Conservation (phyloP, 129 eudicot genomes). For the Chrysanthemum makinoi region DNA sequence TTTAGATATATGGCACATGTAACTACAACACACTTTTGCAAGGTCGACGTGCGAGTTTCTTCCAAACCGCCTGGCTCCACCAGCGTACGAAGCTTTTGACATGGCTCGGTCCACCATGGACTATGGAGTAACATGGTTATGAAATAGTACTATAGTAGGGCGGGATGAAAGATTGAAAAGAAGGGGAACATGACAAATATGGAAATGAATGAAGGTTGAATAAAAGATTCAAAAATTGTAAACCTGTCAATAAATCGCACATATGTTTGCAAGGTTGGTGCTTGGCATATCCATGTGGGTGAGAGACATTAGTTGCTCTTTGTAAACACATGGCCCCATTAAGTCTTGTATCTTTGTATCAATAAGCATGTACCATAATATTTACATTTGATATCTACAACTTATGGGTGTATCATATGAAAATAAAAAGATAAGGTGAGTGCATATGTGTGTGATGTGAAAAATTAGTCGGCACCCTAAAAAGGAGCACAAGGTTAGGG, state of each 20-base stretch:
- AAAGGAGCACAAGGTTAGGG: no score
- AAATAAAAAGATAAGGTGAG: background rate
- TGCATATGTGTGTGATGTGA: background rate
- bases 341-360: conserved; percentile 24
- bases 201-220: conserved; percentile 30
- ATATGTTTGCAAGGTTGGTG: conserved; percentile 41
- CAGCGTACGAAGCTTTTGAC: conserved; percentile 7
- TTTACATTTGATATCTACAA: background rate
- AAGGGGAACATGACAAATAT: conserved; percentile 23
- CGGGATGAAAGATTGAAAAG: conserved; percentile 27
- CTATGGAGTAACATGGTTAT: conserved; percentile 28
- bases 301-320: conserved; percentile 30
- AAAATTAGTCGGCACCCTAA: no score
- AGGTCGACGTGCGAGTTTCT: conserved; percentile 6
- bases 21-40: background rate
- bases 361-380: conserved; percentile 25
- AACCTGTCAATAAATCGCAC: conserved; percentile 33
- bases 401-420: background rate
- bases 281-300: conserved; percentile 41
- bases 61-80: conserved; percentile 6
- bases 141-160: conserved; percentile 20
- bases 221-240: conserved; percentile 16
- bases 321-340: conserved; percentile 32
- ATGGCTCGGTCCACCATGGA: conserved; percentile 21
- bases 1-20: background rate